A percentile compares a stretch with the other conserved stretches of the same genome.
Conservation (phyloP, 345 rosid genomes). For the Aethionema arabicum region DNA sequence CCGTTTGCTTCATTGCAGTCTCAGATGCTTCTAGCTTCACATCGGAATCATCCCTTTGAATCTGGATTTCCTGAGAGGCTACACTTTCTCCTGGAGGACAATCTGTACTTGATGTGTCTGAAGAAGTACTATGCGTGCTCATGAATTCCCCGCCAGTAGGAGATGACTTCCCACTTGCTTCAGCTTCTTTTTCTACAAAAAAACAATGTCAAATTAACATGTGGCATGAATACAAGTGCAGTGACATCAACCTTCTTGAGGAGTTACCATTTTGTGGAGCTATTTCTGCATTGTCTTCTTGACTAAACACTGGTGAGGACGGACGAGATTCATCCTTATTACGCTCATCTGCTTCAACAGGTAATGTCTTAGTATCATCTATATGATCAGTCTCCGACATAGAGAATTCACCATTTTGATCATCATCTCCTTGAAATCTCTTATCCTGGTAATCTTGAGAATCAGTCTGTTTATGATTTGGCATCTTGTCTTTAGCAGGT, state of each 20-base stretch:
- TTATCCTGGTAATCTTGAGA: conserved; percentile 22
- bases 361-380: conserved; percentile 33
- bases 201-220: conserved; percentile 21
- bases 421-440: conserved; percentile 32
- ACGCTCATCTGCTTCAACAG: conserved; percentile 24
- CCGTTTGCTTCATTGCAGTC: too few relatives aligned
- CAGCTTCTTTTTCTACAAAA: conserved; percentile 41
- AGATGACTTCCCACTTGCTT: conserved; percentile 30
- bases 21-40: not conserved
- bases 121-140: conserved; percentile 23
- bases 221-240: conserved; percentile 9
- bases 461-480: conserved; percentile 17
- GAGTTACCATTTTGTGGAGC: conserved; percentile 25
- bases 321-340: conserved; percentile 45
- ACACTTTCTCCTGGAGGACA: conserved; percentile 27
- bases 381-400: conserved; percentile 38
- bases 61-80: conserved; percentile 21
- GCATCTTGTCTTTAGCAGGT: conserved; percentile 23
- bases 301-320: conserved; percentile 21
- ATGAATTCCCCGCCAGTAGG: conserved; percentile 37
- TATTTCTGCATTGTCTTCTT: conserved; percentile 29
- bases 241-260: conserved; percentile 6
- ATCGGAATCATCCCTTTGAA: conserved; percentile 28
- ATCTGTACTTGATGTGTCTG: conserved; percentile 17
- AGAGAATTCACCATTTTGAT: conserved; percentile 21